Evolutionary conservation across 192 early-diverging fungal genomes (phyloP), one percentile per base, ranked within the genome.

Genomic region (Rhizophagus clarus): DNA sequence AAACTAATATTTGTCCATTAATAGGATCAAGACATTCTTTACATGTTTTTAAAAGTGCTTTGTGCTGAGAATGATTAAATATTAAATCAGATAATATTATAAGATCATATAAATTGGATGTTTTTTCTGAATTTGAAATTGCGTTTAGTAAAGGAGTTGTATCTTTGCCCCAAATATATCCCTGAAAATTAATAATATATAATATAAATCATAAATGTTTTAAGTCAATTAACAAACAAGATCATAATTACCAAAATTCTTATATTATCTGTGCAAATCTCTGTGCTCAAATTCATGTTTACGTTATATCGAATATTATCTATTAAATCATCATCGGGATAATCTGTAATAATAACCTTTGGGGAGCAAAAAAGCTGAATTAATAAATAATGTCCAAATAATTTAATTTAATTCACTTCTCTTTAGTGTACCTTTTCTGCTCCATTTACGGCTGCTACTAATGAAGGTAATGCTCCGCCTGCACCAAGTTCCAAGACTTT

Each of bases 61-160:
- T 76, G 61, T 97, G 96, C 78, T 97, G 90, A n/a, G 92, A 94
- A 82, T 97, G 95, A 82, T 97, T 96, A 83, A 96, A 96, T 17
- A 97, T 87, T 31, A 95, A 82, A 74, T 97, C 96, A 49, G 91
- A 93, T 61, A 97, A 74, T 63, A 97, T 92, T 77, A 97, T 90
- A 49, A 95, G 87, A 82, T 97, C 96, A 79, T 87, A 97, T 81
- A 34, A 71, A 42, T 10, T 47, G 17, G 10, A 80, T 84, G 84
- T 24, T 34, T 10, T 74, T 24, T 49, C 40, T 70, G 79, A 81
- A 12, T 31, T 82, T 79, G 68, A 83, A 83, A 78, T 81, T 86
- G 76, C 47, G 26, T 72, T 79, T 37, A 81, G 79, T 5, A 91
- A 61, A 5, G 82, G 76, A 7, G 73, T 76, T 0, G 84, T 84